Evolutionary conservation across 1,284 basidiomycete species (phyloP), one percentile per base, ranked within the genome.

Genomic region (Tilletiaria anomala): DNA sequence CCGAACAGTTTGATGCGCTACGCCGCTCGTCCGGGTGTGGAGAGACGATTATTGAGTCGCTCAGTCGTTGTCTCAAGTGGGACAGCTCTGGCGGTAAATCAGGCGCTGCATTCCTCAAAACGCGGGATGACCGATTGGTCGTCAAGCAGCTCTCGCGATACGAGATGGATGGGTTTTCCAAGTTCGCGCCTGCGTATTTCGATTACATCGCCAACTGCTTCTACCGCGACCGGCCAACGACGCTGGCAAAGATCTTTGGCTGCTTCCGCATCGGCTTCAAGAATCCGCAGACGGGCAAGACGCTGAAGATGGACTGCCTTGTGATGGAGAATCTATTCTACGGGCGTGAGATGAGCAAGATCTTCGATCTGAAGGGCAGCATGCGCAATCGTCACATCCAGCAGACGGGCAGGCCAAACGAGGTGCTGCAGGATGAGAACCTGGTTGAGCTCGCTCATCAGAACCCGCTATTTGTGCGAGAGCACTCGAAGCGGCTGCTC

Each of bases 281-380:
- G 54, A 91, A 89, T 65, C 78, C 78, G 0, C 79, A 76, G 33
- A 80, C 73, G 1, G 74, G 80, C 2, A 84, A 84, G 65, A 76
- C 79, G 6, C 83, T 83, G 17, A 79, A 88, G 60, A 87, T 96
- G 81, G 94, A 96, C 61, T 73, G 96, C 19, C 72, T 96, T 33
- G 86, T 97, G 42, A 96, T 96, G 86, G 71, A 99, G 69, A 97
- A 97, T 59, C 73, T 97, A 11, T 91, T 94, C 65, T 91, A 93
- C 65, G 83, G 88, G 51, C 78, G 84, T 45, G 76, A 79, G 6
- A 88, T 91, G 56, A 77, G 80, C 8, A 86, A 85, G 22, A 63
- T 64, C 39, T 66, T 55, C 42, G 63, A 66, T 42, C 51, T 66
- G 31, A 65, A 66, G 41, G 61, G 61, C 14, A 55, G 53, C 43